Evolutionary conservation across 1,284 basidiomycete species (phyloP).

Genomic region (Papiliotrema fonsecae): DNA sequence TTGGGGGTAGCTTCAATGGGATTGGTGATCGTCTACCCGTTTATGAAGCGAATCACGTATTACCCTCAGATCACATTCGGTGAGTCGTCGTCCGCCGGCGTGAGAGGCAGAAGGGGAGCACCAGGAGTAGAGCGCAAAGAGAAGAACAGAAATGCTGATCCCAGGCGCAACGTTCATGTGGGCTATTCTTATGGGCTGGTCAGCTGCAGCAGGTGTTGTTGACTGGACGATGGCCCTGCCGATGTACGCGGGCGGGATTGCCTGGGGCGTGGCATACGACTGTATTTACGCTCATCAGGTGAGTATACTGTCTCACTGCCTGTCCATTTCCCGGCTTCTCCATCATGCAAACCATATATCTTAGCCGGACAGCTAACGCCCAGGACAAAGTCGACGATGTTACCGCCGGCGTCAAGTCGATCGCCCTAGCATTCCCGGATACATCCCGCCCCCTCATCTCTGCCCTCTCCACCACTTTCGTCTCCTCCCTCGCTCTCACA

Average conservation of each 20-base stretch:
- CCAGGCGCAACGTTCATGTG: conserved; percentile 92
- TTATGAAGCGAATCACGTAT: conserved; percentile 96
- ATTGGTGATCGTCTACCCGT: conserved; percentile 82
- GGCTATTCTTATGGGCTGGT: conserved; percentile 95
- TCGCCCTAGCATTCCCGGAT: conserved; percentile 82
- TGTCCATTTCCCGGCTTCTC: neutral
- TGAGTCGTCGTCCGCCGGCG: too few species aligned
- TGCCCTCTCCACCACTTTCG: conserved; percentile 66
- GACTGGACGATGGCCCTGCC: conserved; percentile 82
- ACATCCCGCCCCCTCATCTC: conserved; percentile 71
- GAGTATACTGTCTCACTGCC: conserved; percentile 12
- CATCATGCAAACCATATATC: too few species aligned
- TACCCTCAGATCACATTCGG: conserved; percentile 95
- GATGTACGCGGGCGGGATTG: conserved; percentile 81
- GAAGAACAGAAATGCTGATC: conserved; percentile 4
- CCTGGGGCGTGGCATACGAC: conserved; percentile 96
- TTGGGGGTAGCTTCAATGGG: conserved; percentile 87
- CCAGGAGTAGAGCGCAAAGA: too few species aligned
- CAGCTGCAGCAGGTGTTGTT: conserved; percentile 76
- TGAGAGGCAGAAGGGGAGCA: too few species aligned
- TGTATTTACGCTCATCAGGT: conserved; percentile 98
- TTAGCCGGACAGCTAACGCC: conserved; percentile 3
- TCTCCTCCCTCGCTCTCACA: conserved; percentile 71
- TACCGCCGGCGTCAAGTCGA: conserved; percentile 83
- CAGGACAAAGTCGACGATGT: conserved; percentile 93